Conservation (phyloP, 495 filamentous ascomycete species). For the Penicillium argentinense region DNA sequence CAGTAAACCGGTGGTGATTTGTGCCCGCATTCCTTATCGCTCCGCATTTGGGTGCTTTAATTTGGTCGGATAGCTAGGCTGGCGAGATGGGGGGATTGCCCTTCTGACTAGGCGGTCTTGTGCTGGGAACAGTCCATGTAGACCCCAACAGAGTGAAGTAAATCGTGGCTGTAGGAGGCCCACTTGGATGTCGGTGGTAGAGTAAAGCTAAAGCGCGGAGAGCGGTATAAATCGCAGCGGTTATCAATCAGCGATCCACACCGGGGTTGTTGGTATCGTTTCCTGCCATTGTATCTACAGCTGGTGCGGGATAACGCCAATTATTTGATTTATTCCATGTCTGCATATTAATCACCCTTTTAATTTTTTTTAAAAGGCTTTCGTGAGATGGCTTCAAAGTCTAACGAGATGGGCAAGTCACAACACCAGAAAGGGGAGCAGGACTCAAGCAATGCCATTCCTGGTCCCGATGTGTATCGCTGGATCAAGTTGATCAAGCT, state of each 20-base stretch:
- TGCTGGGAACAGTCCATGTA: not conserved
- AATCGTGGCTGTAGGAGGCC: not conserved
- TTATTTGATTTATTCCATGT: not conserved
- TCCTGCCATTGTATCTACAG: not conserved
- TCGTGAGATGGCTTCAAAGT: constrained; percentile 7
- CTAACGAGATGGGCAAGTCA: constrained; percentile 4
- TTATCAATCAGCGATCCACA: not conserved
- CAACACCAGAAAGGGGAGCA: not conserved
- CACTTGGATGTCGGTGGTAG: too few species aligned
- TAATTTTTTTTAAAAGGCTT: too few species aligned
- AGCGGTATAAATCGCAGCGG: too few species aligned
- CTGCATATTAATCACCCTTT: not conserved
- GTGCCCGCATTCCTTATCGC: constrained; percentile 16
- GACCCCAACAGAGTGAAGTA: not conserved
- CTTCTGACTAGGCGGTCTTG: not conserved
- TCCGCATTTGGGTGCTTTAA: not conserved
- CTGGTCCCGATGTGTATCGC: constrained; percentile 8
- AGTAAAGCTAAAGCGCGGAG: too few species aligned
- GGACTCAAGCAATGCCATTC: not conserved
- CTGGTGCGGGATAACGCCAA: not conserved
- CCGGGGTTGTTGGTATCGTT: too few species aligned
- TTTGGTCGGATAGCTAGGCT: not conserved
- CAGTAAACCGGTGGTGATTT: constrained; percentile 4
- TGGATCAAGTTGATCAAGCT: constrained; percentile 14
- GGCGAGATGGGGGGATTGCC: not conserved